Percentiles rank a stretch among this genome's conserved stretches.
Conservation (phyloP, 2,329 filamentous ascomycete species). For the Pseudogymnoascus sp. region DNA sequence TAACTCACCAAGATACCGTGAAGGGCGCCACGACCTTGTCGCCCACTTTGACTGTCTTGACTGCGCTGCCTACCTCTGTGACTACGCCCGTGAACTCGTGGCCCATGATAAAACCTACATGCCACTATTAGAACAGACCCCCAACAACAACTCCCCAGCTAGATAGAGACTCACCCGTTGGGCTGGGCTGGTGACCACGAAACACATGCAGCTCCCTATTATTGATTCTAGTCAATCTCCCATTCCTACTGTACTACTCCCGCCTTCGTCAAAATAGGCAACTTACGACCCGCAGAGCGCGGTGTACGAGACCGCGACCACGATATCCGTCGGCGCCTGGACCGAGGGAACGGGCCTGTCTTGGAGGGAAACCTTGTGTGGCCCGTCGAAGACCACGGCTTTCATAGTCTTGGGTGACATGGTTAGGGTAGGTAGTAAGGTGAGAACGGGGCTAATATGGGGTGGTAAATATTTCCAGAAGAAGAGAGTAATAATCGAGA, state of each 20-base stretch:
- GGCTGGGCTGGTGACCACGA: slow-evolving; percentile 67
- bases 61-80: slow-evolving; percentile 55
- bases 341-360: slow-evolving; percentile 71
- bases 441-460: no score
- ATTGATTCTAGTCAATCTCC: background rate
- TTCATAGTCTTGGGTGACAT: slow-evolving; percentile 62
- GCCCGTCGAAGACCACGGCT: slow-evolving; percentile 79
- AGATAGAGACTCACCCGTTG: slow-evolving; percentile 30
- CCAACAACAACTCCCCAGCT: background rate
- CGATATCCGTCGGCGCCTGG: slow-evolving; percentile 61
- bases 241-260: background rate
- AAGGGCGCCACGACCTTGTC: slow-evolving; percentile 79
- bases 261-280: background rate
- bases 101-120: slow-evolving; percentile 54
- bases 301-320: slow-evolving; percentile 75
- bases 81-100: slow-evolving; percentile 83
- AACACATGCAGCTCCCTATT: slow-evolving; percentile 75
- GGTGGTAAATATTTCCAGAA: no score
- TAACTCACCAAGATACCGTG: slow-evolving; percentile 65
- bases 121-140: background rate
- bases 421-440: no score
- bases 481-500: no score
- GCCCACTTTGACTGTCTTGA: slow-evolving; percentile 61
- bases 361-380: slow-evolving; percentile 65
- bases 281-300: slow-evolving; percentile 81